A percentile compares a stretch with the other conserved stretches of the same genome.
These are phyloP conservation scores for Berberis vulgaris DNA, from an alignment of 164 flowering plant species.

Conservation along the genomic window DNA sequence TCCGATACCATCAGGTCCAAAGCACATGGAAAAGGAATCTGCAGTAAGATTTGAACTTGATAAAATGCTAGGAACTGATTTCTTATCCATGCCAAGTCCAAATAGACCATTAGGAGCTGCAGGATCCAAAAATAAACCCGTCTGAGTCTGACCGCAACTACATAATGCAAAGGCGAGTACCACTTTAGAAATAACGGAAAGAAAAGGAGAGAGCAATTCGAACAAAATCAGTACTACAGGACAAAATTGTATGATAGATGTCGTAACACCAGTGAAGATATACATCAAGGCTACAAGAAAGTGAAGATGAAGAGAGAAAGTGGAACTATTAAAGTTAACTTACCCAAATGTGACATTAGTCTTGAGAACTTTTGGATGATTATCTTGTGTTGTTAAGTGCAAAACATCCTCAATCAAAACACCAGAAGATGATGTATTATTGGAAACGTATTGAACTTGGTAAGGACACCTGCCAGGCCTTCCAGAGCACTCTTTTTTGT, in stretches of 20 bases:
- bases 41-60: slow-evolving; percentile 45
- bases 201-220: neutral
- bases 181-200: neutral
- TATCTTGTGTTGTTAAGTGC: slow-evolving; percentile 53
- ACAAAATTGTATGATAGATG: neutral
- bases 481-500: slow-evolving; percentile 29
- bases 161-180: slow-evolving; percentile 9
- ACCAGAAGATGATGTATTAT: slow-evolving; percentile 64
- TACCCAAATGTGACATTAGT: slow-evolving; percentile 75
- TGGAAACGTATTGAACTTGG: slow-evolving; percentile 53
- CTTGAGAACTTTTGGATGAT: slow-evolving; percentile 26
- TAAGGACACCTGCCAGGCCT: slow-evolving; percentile 43
- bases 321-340: slow-evolving; percentile 7
- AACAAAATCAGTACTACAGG: neutral
- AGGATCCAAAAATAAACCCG: slow-evolving; percentile 63
- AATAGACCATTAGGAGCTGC: slow-evolving; percentile 84
- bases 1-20: slow-evolving; percentile 62
- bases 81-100: slow-evolving; percentile 67
- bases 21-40: slow-evolving; percentile 95
- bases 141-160: slow-evolving; percentile 82
- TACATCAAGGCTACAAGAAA: too few relatives aligned
- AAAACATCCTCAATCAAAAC: slow-evolving; percentile 68
- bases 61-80: slow-evolving; percentile 85
- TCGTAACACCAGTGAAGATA: neutral
- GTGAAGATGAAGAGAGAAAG: too few relatives aligned